Conservation (phyloP, 495 filamentous ascomycete species). For the Pyrenopolyporus hunteri region DNA sequence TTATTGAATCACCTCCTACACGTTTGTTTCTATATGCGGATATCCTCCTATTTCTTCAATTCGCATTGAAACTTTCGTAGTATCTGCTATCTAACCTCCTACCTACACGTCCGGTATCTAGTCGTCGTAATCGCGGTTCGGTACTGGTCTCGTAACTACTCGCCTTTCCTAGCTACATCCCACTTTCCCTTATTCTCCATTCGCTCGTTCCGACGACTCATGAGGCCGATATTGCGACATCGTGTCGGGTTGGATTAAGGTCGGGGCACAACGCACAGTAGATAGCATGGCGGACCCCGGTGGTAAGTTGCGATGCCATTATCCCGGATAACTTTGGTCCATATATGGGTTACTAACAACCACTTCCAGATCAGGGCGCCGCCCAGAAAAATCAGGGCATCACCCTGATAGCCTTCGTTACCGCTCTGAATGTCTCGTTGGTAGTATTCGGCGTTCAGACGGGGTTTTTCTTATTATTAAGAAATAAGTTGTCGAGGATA, state of each 20-base stretch:
- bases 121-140: conserved; percentile 4
- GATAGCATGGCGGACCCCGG: conserved; percentile 27
- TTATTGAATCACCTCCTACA: conserved; percentile 5
- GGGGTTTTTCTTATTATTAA: conserved; percentile 75
- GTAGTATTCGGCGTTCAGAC: conserved; percentile 80
- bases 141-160: neutral
- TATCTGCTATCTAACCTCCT: conserved; percentile 6
- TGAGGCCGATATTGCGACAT: conserved; percentile 11
- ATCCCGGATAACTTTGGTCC: neutral
- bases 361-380: conserved; percentile 31
- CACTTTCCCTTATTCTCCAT: neutral
- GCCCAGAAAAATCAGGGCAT: conserved; percentile 58
- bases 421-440: conserved; percentile 74
- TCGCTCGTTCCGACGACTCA: neutral
- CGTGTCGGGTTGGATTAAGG: conserved; percentile 11
- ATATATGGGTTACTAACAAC: conserved; percentile 13
- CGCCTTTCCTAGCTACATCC: neutral
- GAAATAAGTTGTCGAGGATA: conserved; percentile 79
- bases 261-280: conserved; percentile 12
- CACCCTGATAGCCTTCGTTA: conserved; percentile 69
- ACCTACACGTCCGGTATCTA: neutral
- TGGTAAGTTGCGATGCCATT: conserved; percentile 29
- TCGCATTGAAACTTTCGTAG: conserved; percentile 4
- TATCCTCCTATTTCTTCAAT: conserved; percentile 15
- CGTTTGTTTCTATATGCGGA: conserved; percentile 2